phyloP scores from a whole-genome alignment of 371 early-diverging fungal species.

The Chytridium lagenaria region DNA sequence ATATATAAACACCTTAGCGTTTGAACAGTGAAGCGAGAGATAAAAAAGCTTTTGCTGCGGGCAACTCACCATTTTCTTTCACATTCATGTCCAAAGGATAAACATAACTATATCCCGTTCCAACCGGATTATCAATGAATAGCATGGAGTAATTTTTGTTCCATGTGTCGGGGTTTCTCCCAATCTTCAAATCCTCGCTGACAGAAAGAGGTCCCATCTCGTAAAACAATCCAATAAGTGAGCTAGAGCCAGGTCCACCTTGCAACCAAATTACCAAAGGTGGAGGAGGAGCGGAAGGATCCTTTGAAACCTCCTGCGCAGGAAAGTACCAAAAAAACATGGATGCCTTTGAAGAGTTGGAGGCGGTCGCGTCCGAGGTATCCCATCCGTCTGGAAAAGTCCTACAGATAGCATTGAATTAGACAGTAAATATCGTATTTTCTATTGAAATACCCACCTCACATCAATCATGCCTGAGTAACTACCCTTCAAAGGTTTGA shows the following conservation, averaged over 20 bases:
- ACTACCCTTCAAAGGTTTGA: conserved; percentile 58
- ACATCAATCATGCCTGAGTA: conserved; percentile 59
- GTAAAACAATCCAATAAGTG: conserved; percentile 68
- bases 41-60: no score
- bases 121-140: conserved; percentile 72
- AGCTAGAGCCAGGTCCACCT: conserved; percentile 71
- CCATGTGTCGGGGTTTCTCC: conserved; percentile 52
- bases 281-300: conserved; percentile 48
- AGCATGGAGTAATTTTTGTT: conserved; percentile 59
- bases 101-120: conserved; percentile 63
- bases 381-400: conserved; percentile 35
- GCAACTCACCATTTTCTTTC: neutral
- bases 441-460: conserved; percentile 53
- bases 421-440: neutral
- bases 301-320: conserved; percentile 48
- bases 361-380: neutral
- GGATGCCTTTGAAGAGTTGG: conserved; percentile 19
- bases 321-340: conserved; percentile 76
- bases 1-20: neutral
- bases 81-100: neutral
- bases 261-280: conserved; percentile 65
- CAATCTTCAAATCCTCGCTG: conserved; percentile 39
- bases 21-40: neutral
- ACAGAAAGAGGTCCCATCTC: conserved; percentile 61
- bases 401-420: conserved; percentile 19